Evolutionary conservation across 2,329 filamentous ascomycete species (phyloP), one percentile per base, ranked within the genome.

Genomic region (Stachybotrys chartarum): DNA sequence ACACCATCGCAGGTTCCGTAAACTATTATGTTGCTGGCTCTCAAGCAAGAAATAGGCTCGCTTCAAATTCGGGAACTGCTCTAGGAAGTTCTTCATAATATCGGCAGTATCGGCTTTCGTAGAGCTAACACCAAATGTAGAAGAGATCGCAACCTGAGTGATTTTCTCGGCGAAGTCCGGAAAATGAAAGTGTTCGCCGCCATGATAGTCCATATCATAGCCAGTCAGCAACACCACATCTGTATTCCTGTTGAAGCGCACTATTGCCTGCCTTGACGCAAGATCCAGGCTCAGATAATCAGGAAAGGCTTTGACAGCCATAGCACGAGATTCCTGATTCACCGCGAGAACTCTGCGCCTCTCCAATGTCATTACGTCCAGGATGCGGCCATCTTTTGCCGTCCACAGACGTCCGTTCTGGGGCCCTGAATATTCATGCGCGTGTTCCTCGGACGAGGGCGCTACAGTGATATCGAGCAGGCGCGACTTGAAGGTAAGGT

Each of bases 401-500:
- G 49, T 51, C 49, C 49, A 51, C 14, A 31, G 49, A 6, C 49
- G 49, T 6, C 5, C n/a, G 17, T 18, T 31, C 49, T 12, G 30
- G 35, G 49, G 49, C 49, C 49, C 31, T 16, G 49, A 32, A 6
- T 35, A 31, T 7, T 14, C 30, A 10, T 35, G 30, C 30, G 49
- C 49, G 35, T 51, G 49, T 35, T 30, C 8, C 35, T 51, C 49
- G 12, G 49, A 51, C 12, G 49, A 31, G 16, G 49, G 35, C n/a
- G 30, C 50, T 16, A 55, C 18, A 8, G 31, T 54, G 32, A 45
- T 53, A 16, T 51, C 49, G 5, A 51, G 49, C 49, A 51, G 17
- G 8, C 67, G 68, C 6, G 64, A 59, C 18, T 51, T 53, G 14
- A 48, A 39, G 11, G 30, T 50, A 30, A 71, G 57, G 39, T 70